Evolutionary conservation across 352 stramenopile genomes (phyloP), one percentile per base, ranked within the genome.

Genomic region (Globisporangium middletonii): DNA sequence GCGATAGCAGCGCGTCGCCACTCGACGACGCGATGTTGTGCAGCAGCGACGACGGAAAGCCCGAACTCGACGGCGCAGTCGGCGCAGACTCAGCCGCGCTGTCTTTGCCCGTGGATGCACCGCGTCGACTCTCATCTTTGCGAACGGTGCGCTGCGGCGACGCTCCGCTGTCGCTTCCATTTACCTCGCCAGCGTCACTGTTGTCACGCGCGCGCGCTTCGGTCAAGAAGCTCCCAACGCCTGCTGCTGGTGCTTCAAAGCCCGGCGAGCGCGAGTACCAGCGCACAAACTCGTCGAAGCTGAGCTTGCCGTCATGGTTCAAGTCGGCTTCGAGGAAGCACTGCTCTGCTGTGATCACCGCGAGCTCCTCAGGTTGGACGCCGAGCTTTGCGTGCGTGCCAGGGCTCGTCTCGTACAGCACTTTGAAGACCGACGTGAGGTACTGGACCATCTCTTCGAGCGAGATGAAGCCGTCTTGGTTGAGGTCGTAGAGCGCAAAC

Each of bases 381-480:
- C 77, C 79, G 6, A 94, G 66, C 27, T 77, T 81, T 27, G 68
- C 63, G 15, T 75, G 60, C 9, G 77, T 89, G 0, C 74, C 77
- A 0, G 82, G 70, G 47, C 73, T 94, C 4, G 84, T 90, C 55
- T 92, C 82, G 57, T 92, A 96, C 42, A 95, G 57, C 15, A 96
- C 79, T 56, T 90, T 92, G 48, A 96, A 97, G 23, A 96, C 86
- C 38, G 78, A 83, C 2, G 73, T 75, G 15, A 96, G 61, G 56
- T 96, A 96, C 23, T 81, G 79, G 41, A 76, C 72, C 88, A 96
- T 95, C 58, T 96, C 88, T n/a, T 92, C 82, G n/a, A 92, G 45
- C 2, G 78, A 86, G 33, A 96, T 92, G 42, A 82, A 85, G 0
- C 85, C 86, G 57, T 96, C 83, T 27, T 91, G 77, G 59, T 96